phyloP scores from a whole-genome alignment of 192 early-diverging fungal genomes.

The Obelidium mucronatum region DNA sequence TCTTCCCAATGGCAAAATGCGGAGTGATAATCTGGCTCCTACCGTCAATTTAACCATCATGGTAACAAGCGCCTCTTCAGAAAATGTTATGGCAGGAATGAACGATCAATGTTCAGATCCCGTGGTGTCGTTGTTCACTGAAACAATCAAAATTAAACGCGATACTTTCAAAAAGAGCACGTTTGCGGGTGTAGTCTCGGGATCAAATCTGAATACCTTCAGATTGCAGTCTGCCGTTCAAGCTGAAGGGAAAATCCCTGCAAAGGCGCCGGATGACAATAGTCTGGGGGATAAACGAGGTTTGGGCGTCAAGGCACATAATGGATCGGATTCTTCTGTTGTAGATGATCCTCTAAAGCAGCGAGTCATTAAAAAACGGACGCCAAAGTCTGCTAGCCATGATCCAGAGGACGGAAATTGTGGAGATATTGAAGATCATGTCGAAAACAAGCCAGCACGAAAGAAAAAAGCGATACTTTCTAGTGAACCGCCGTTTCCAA shows the following conservation, averaged over 20 bases:
- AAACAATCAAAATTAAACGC: slow-evolving; percentile 25
- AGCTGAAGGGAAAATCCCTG: not conserved
- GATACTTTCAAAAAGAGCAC: slow-evolving; percentile 9
- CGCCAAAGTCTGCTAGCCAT: not conserved
- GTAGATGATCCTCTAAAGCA: slow-evolving; percentile 10
- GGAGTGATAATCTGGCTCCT: too few species aligned
- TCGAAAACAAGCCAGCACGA: not conserved
- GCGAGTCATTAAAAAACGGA: not conserved
- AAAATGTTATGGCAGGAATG: too few species aligned
- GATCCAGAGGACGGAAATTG: slow-evolving; percentile 16
- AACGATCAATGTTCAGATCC: too few species aligned
- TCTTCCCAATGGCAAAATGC: too few species aligned
- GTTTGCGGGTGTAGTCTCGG: slow-evolving; percentile 26
- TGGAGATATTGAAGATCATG: slow-evolving; percentile 26
- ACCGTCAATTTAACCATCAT: too few species aligned
- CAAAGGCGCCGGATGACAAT: not conserved
- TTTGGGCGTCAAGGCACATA: not conserved
- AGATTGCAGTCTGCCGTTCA: not conserved
- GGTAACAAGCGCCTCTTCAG: too few species aligned
- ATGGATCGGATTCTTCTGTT: too few species aligned
- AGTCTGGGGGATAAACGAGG: not conserved
- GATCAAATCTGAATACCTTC: slow-evolving; percentile 14
- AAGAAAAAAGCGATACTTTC: not conserved
- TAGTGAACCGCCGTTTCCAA: not conserved
- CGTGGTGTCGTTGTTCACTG: slow-evolving; percentile 1